Conservation (phyloP, 2,329 filamentous ascomycete species). For the Colletotrichum lentis region DNA sequence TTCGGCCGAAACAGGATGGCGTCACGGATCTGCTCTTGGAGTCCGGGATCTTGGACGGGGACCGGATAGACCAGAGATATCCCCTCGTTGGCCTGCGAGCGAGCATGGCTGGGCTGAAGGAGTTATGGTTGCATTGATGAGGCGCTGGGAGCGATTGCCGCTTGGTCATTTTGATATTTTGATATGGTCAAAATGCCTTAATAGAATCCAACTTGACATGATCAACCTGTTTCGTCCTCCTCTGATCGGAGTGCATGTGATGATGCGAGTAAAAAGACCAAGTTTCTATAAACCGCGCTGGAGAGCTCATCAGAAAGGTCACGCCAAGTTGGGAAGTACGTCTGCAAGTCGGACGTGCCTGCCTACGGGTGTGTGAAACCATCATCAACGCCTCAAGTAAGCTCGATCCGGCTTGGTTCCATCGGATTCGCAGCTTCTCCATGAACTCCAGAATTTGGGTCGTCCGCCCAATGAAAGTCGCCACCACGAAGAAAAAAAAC, state of each 20-base stretch:
- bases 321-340: no score
- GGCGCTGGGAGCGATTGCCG: constrained; percentile 11
- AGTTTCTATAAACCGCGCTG: not conserved
- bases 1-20: constrained; percentile 12
- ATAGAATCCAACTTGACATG: constrained; percentile 25
- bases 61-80: constrained; percentile 29
- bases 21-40: constrained; percentile 7
- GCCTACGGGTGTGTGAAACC: no score
- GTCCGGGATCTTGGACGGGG: constrained; percentile 5
- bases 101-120: constrained; percentile 14
- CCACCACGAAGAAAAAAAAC: no score
- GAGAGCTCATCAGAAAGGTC: not conserved
- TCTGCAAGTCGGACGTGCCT: not conserved
- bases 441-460: constrained; percentile 34
- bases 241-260: not conserved
- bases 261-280: not conserved
- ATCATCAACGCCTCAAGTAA: not conserved
- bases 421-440: constrained; percentile 31
- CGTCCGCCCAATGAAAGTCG: constrained; percentile 32
- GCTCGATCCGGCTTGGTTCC: constrained; percentile 11
- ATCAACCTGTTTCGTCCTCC: not conserved
- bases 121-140: constrained; percentile 17
- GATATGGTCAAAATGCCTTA: constrained; percentile 24
- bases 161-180: constrained; percentile 2
- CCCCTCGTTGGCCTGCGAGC: constrained; percentile 9